Conservation (phyloP, 352 stramenopile genomes). For the Thalassiosira oceanica region DNA sequence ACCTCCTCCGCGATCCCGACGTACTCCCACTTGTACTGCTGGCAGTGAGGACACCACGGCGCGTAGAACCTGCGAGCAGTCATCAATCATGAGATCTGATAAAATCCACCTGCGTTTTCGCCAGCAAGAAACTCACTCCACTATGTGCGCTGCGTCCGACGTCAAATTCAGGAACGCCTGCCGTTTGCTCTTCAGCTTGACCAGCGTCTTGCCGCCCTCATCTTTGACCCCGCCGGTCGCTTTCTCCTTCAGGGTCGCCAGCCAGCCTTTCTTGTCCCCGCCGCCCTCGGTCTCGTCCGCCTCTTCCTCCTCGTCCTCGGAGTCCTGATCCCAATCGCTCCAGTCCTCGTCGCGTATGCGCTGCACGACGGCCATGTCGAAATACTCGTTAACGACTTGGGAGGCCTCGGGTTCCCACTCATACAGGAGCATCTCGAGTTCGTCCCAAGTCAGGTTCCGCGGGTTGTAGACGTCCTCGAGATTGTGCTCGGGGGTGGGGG, state of each 20-base stretch:
- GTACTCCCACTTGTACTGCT: slow-evolving; percentile 43
- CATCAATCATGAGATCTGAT: neutral
- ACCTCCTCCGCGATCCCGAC: slow-evolving; percentile 33
- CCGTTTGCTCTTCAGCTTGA: slow-evolving; percentile 21
- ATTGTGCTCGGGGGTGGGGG: no score
- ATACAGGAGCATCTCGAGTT: slow-evolving; percentile 45
- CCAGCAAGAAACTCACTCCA: slow-evolving; percentile 26
- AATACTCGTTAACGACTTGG: slow-evolving; percentile 38
- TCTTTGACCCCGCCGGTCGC: neutral
- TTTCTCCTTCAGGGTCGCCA: slow-evolving; percentile 6
- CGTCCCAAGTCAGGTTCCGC: slow-evolving; percentile 43
- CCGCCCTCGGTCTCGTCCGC: slow-evolving; percentile 8
- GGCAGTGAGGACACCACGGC: slow-evolving; percentile 31
- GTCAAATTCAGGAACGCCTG: slow-evolving; percentile 30
- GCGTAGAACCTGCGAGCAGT: neutral
- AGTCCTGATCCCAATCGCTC: slow-evolving; percentile 19
- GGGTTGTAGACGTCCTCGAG: slow-evolving; percentile 19
- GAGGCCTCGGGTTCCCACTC: slow-evolving; percentile 34
- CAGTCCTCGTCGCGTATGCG: slow-evolving; percentile 4
- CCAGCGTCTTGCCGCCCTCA: slow-evolving; percentile 15
- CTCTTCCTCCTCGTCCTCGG: slow-evolving; percentile 11
- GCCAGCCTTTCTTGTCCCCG: slow-evolving; percentile 3
- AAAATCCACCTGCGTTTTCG: neutral
- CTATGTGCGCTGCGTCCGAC: slow-evolving; percentile 24
- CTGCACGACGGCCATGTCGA: slow-evolving; percentile 21